phyloP scores from a whole-genome alignment of 305 asterid species.

The Fraxinus platypoda region DNA sequence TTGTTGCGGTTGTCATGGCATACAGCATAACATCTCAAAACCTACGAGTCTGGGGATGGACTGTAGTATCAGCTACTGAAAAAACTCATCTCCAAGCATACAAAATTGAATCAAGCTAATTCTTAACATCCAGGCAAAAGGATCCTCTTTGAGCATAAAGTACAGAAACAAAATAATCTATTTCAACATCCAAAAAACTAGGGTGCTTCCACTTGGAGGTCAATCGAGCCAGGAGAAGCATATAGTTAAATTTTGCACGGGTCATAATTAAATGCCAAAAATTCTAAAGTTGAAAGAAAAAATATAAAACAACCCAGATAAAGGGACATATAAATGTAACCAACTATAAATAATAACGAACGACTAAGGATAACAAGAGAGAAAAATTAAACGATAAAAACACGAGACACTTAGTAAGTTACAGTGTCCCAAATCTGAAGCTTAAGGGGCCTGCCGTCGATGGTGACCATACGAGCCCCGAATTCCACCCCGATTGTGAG shows the following conservation, averaged over 20 bases:
- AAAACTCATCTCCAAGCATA: background rate
- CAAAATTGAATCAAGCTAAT: background rate
- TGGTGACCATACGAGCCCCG: slow-evolving; percentile 80
- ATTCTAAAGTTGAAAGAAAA: background rate
- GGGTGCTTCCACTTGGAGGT: background rate
- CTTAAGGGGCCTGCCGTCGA: slow-evolving; percentile 72
- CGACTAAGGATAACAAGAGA: background rate
- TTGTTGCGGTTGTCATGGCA: background rate
- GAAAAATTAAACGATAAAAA: slow-evolving; percentile 8
- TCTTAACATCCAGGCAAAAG: background rate
- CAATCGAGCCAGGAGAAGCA: background rate
- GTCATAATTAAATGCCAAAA: background rate
- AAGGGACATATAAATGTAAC: background rate
- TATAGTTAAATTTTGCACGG: background rate
- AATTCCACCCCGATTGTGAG: slow-evolving; percentile 88
- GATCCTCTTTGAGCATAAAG: background rate
- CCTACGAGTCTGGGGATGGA: background rate
- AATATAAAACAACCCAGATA: background rate
- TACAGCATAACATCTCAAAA: background rate
- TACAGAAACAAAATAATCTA: background rate
- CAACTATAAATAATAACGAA: background rate
- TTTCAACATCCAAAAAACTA: background rate
- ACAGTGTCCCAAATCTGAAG: slow-evolving; percentile 96
- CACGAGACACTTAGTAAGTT: background rate
- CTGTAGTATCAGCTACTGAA: background rate